Evolutionary conservation across 306 rosid genomes (phyloP).

Genomic region (Mimosa bimucronata): DNA sequence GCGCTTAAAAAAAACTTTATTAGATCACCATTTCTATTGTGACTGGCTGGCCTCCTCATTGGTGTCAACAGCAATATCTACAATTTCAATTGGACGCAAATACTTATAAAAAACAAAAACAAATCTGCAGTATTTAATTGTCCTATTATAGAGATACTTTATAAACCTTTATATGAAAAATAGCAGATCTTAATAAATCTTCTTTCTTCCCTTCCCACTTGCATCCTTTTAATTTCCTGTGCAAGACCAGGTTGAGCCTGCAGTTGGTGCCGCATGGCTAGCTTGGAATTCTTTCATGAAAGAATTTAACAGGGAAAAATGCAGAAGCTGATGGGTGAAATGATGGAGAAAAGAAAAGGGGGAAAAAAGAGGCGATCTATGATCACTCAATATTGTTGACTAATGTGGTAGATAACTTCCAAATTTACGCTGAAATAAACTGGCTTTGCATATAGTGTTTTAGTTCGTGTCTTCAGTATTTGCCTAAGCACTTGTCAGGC

Average conservation of each 20-base stretch:
- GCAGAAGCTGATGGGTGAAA: constrained; percentile 40
- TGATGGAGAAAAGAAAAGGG: not conserved
- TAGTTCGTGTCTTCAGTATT: not conserved
- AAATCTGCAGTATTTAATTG: not conserved
- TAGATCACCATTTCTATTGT: not conserved
- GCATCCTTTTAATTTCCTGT: constrained; percentile 21
- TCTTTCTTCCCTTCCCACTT: not conserved
- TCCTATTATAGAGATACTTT: not conserved
- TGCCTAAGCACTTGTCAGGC: not conserved
- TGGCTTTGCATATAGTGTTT: not conserved
- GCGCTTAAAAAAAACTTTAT: not conserved
- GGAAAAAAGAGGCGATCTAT: not conserved
- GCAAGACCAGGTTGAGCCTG: constrained; percentile 80
- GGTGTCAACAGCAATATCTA: not conserved
- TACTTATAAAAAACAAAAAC: not conserved
- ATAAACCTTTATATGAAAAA: not conserved
- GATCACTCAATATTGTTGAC: not conserved
- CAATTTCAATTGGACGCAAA: not conserved
- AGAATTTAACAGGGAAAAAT: constrained; percentile 51
- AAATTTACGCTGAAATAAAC: constrained; percentile 4
- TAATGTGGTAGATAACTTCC: not conserved
- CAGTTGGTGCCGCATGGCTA: constrained; percentile 90
- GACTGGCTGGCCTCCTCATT: not conserved
- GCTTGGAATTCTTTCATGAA: constrained; percentile 84
- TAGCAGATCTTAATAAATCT: not conserved